Base-by-base conservation (phyloP, 306 rosid genomes). In the Ammopiptanthus mongolicus region DNA sequence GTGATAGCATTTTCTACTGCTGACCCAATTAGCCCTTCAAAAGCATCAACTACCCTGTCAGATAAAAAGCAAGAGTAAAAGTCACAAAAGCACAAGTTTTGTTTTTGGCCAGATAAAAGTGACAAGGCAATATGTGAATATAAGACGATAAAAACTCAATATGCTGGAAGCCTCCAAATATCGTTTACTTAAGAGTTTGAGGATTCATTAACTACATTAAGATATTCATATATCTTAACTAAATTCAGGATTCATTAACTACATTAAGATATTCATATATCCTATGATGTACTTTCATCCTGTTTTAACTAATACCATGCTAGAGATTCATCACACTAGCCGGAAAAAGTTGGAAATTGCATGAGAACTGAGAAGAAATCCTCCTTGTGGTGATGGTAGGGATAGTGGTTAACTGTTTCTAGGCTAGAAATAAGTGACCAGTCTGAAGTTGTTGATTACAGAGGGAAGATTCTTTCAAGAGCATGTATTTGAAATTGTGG, bases 41-140 rank as follows among this genome's bases (percentile, higher is more conserved):
- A 95, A 68, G 97, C 97, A 77, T 91, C 70, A 58, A 95, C 75
- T 87, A 91, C 66, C 87, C 98, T 94, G 84, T 75, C 53, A 80
- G 61, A 79, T 56, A 73, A 56, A 73, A 83, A 66, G 70, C 65
- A 69, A 52, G 78, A 57, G 70, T 56, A 60, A 31, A 71, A 75
- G 59, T 66, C 55, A 63, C 55, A 82, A 39, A 17, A 42, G 63
- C 59, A 19, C 53, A 60, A n/a, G n/a, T n/a, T 33, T 21, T 79
- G 67, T 37, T 65, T 77, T 77, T 29, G n/a, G 64, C 42, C 31
- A 23, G 25, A 79, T 65, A 31, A n/a, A 50, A 55, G 47, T 23
- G 61, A 7, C 28, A 63, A 76, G 13, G 69, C 51, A 75, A 44
- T 46, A 65, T 23, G 47, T 23, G 17, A 53, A 52, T 25, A 75